Evolutionary conservation across 352 stramenopile genomes (phyloP), one percentile per base, ranked within the genome.

Genomic region (Phytophthora sansomeana): DNA sequence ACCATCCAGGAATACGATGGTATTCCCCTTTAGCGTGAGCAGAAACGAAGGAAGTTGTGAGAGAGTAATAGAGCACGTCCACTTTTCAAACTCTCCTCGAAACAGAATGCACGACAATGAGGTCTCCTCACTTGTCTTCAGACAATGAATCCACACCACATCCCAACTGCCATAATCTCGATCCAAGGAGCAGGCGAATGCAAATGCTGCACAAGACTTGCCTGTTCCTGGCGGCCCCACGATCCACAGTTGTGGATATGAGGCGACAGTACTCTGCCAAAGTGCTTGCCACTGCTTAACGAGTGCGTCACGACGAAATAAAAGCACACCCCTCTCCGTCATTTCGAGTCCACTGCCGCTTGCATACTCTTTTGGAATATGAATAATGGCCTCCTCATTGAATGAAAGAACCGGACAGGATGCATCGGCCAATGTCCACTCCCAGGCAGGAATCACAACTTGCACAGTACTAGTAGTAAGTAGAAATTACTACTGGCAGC

Each of bases 171-270:
- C 35, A 6, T 41, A 14, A 41, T 5, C 7, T 41, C 35, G 35
- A 41, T 41, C 35, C 35, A 41, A 41, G 14, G 10, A 41, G 10
- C 35, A 41, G 35, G 35, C 35, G 17, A 41, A 41, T 41, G 35
- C 35, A 41, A 41, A 41, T 11, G 35, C 35, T 41, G 35, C 35
- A 41, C 35, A 41, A n/a, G 35, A 41, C 14, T 17, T 17, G 6
- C 35, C 56, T 56, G 33, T 26, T 33, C 14, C 47, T 13, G 28
- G 35, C 43, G n/a, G n/a, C n/a, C n/a, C n/a, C n/a, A n/a, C n/a
- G n/a, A n/a, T n/a, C n/a, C n/a, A n/a, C n/a, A n/a, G n/a, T n/a
- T n/a, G n/a, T n/a, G n/a, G n/a, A n/a, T n/a, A n/a, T n/a, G n/a
- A n/a, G n/a, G n/a, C n/a, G n/a, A n/a, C n/a, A n/a, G n/a, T 57